phyloP scores from a whole-genome alignment of 345 rosid genomes.

The Sisymbrium altissimum region DNA sequence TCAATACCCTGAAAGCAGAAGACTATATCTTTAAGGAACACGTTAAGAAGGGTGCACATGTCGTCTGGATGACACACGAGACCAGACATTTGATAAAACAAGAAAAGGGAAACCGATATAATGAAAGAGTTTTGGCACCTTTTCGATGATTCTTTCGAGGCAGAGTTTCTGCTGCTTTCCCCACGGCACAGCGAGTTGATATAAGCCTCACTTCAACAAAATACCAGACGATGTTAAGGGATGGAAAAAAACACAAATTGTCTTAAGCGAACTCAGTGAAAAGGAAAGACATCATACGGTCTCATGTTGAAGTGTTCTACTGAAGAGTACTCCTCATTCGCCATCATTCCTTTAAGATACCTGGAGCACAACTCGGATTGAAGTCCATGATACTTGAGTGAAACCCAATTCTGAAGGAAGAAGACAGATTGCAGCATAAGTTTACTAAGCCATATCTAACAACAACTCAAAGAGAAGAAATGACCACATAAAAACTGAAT shows the following conservation, averaged over 20 bases:
- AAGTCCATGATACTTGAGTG: slow-evolving; percentile 69
- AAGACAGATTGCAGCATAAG: slow-evolving; percentile 15
- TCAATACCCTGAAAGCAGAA: slow-evolving; percentile 55
- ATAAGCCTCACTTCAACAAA: slow-evolving; percentile 56
- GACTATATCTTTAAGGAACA: neutral
- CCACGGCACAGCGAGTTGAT: slow-evolving; percentile 64
- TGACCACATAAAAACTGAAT: neutral
- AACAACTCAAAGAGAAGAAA: neutral
- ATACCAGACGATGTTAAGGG: neutral
- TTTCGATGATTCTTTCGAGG: slow-evolving; percentile 41
- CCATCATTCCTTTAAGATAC: slow-evolving; percentile 57
- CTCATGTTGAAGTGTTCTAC: slow-evolving; percentile 70
- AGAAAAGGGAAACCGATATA: neutral
- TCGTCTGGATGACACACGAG: neutral
- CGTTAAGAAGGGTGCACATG: neutral
- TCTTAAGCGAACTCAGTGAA: neutral
- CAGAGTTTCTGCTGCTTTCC: slow-evolving; percentile 36
- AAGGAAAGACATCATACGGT: slow-evolving; percentile 41
- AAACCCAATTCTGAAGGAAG: slow-evolving; percentile 60
- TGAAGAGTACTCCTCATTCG: slow-evolving; percentile 44
- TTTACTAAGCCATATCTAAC: slow-evolving; percentile 8
- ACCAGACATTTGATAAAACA: neutral
- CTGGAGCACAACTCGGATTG: slow-evolving; percentile 57
- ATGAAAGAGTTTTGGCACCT: slow-evolving; percentile 36
- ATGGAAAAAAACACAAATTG: neutral